phyloP scores from a whole-genome alignment of 2,329 filamentous ascomycete genomes.

The Alternaria arborescens region DNA sequence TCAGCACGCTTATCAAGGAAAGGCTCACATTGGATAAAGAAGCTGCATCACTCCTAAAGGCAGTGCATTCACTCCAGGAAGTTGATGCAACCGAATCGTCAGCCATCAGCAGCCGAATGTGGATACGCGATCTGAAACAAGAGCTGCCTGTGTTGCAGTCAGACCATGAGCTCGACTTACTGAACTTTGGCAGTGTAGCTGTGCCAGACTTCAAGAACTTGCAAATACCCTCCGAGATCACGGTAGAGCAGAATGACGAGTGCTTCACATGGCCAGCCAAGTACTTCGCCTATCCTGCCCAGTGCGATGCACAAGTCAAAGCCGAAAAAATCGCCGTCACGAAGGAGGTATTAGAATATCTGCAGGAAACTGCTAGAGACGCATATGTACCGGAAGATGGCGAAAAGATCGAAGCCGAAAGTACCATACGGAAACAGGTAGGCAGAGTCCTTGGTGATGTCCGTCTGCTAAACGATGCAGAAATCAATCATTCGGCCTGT shows the following conservation, averaged over 20 bases:
- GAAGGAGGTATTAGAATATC: slow-evolving; percentile 44
- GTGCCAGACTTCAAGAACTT: slow-evolving; percentile 41
- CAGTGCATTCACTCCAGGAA: slow-evolving; percentile 19
- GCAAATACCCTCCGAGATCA: slow-evolving; percentile 44
- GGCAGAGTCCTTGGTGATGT: slow-evolving; percentile 2
- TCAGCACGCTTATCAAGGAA: slow-evolving; percentile 33
- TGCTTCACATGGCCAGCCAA: slow-evolving; percentile 52
- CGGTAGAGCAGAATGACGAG: slow-evolving; percentile 55
- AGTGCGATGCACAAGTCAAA: slow-evolving; percentile 31
- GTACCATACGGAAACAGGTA: slow-evolving; percentile 34
- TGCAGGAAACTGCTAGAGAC: slow-evolving; percentile 48
- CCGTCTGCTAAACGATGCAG: slow-evolving; percentile 37
- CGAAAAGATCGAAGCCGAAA: slow-evolving; percentile 29
- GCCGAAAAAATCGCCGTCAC: slow-evolving; percentile 53
- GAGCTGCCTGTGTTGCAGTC: slow-evolving; percentile 58
- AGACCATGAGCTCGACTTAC: slow-evolving; percentile 57
- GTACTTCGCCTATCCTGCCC: slow-evolving; percentile 41
- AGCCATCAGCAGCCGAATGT: slow-evolving; percentile 20
- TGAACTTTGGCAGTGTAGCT: slow-evolving; percentile 44
- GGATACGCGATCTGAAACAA: slow-evolving; percentile 48
- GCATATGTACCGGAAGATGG: slow-evolving; percentile 29
- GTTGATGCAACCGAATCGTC: background rate
- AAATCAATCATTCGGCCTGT: slow-evolving; percentile 40
- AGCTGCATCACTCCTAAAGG: slow-evolving; percentile 39
- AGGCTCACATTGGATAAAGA: slow-evolving; percentile 41